Base-by-base conservation (phyloP, 139 green algal genomes). In the Chlorella sp. region DNA sequence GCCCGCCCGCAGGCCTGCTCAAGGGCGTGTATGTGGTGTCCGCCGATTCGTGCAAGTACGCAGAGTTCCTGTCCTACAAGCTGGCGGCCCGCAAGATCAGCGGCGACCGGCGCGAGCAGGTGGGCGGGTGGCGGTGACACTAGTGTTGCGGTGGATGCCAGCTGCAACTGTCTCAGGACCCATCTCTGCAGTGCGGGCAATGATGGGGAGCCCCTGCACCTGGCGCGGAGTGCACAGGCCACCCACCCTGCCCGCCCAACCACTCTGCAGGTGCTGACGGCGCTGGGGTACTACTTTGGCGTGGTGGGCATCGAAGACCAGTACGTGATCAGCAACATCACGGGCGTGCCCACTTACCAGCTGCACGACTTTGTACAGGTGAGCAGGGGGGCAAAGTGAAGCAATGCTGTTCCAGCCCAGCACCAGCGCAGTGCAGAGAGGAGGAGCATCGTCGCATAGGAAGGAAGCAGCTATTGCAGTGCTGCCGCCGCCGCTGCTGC, bases 1-100 rank as follows among this genome's bases (percentile, higher is more conserved):
- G n/a, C n/a, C n/a, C n/a, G n/a, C n/a, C 36, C n/a, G 56, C 81
- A 86, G 81, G 82, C n/a, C 56, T 90, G 51, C 34, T 90, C 12
- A 80, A 78, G 28, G 83, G 74, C 2, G 56, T 90, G 26, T 67
- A 63, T 47, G 38, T 57, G 20, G 55, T 88, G 0, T 28, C 60
- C 2, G 39, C 28, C 0, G 86, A 90, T 41, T 36, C 69, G 11
- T 90, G 86, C 41, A 38, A 78, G 16, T 90, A 90, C 64, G 20
- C 28, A 12, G 86, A 90, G 51, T 84, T 68, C 47, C 65, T 79
- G 36, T 26, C 67, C 15, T 41, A 83, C 34, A 23, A 80, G n/a
- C 57, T 84, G 30, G 86, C 51, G 13, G 3, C 44, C 4, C 21
- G 72, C 70, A 76, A 67, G 11, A 55, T 89, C 34, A 18, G 11